Conservation (phyloP, 2,329 filamentous ascomycete species). For the Daldinia eschscholtzii region DNA sequence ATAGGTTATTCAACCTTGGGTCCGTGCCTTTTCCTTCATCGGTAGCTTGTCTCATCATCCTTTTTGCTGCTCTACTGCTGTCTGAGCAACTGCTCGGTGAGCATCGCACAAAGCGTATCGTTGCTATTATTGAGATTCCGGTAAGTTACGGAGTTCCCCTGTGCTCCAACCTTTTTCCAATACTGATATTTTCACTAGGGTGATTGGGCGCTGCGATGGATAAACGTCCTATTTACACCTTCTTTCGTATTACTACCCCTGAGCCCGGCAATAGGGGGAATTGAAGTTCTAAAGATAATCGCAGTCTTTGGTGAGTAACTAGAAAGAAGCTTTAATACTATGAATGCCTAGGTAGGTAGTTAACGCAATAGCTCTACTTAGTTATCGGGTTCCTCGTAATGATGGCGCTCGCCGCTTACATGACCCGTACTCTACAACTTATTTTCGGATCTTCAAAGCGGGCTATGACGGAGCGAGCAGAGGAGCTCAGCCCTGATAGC, state of each 20-base stretch:
- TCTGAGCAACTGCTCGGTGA: constrained; percentile 63
- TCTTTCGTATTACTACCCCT: constrained; percentile 71
- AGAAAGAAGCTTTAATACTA: too few species aligned
- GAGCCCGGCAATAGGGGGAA: constrained; percentile 64
- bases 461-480: constrained; percentile 63
- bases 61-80: constrained; percentile 64
- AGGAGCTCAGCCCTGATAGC: constrained; percentile 61
- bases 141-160: constrained; percentile 51
- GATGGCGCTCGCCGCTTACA: constrained; percentile 65
- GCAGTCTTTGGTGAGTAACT: constrained; percentile 65
- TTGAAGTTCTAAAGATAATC: constrained; percentile 70
- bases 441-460: constrained; percentile 65
- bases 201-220: constrained; percentile 69
- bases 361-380: constrained; percentile 44
- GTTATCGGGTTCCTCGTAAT: constrained; percentile 68
- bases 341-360: too few species aligned
- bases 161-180: neutral
- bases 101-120: constrained; percentile 61
- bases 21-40: constrained; percentile 70
- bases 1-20: constrained; percentile 59
- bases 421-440: constrained; percentile 66
- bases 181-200: constrained; percentile 56
- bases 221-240: constrained; percentile 70
- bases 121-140: constrained; percentile 66
- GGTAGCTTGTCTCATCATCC: constrained; percentile 68